A percentile compares a stretch with the other conserved stretches of the same genome.
phyloP scores from a whole-genome alignment of 176 grass and related monocot species.

The Phragmites australis region DNA sequence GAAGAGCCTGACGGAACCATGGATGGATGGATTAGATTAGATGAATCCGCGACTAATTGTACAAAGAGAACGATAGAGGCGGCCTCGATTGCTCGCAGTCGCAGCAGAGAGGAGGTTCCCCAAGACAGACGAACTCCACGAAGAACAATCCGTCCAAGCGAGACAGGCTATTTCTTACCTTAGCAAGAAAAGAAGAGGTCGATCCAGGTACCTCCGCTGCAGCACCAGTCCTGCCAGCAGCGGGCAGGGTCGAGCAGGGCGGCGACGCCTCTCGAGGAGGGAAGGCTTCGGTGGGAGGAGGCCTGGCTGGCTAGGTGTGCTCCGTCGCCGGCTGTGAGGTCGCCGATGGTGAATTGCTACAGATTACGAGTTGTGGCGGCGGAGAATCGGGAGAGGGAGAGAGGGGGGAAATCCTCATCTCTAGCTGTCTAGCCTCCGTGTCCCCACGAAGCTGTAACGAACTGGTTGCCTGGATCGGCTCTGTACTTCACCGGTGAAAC shows the following conservation, averaged over 20 bases:
- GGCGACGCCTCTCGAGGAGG: neutral
- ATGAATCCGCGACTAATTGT: neutral
- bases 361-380: no score
- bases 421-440: no score
- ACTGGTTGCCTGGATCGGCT: no score
- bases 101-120: no score
- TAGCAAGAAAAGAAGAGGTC: neutral
- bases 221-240: neutral
- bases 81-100: no score
- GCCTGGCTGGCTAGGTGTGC: no score
- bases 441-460: no score
- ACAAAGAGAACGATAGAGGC: neutral
- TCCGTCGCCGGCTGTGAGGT: no score
- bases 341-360: no score
- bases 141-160: neutral
- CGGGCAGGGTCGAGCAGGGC: neutral
- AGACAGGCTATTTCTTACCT: neutral
- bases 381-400: no score
- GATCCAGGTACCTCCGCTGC: neutral
- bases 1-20: neutral
- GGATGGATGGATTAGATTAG: neutral
- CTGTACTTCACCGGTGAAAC: no score
- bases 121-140: neutral
- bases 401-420: no score
- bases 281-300: neutral